Evolutionary conservation across 2,329 filamentous ascomycete genomes (phyloP), one percentile per base, ranked within the genome.

Genomic region (Colletotrichum spaethianum): DNA sequence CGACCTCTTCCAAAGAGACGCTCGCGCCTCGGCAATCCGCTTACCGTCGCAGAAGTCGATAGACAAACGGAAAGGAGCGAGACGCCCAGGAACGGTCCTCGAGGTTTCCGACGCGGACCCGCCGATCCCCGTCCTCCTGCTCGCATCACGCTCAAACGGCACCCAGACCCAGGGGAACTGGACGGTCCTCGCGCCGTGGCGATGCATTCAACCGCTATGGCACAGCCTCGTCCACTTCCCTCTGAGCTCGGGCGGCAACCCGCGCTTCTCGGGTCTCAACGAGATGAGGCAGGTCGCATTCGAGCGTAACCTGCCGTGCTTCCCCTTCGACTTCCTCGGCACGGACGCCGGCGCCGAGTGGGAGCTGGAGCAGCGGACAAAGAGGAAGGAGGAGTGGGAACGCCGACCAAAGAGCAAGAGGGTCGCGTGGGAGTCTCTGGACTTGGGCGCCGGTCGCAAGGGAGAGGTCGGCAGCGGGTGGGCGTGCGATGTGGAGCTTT

Each of bases 171-270:
- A 93, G 59, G 92, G 93, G 0, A 91, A 87, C 0, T 98, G 95
- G 94, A 96, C 92, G 0, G 80, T 98, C 1, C 86, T 98, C 31
- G 87, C 96, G 3, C 96, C 96, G 0, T 98, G 96, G 94, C 95
- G 94, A 79, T 98, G 94, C 76, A 93, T 98, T 44, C 86, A 91
- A 44, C 90, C 94, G 0, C 86, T 98, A 40, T 99, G 96, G 96
- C 93, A 96, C 76, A 91, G 90, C 57, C 83, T 98, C 18, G 92
- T 97, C 83, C 94, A 94, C 78, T 94, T 92, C 72, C 94, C 94
- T 0, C 86, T 97, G 0, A 93, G 91, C 0, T 93, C 91, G 1
- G 95, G 95, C 9, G 92, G 93, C 0, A 97, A 94, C 72, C 93
- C 94, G 1, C 88, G 92, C 31, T 94, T 97, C 75, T 96, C 94